Percentiles rank a stretch among this genome's conserved stretches.
Conservation (phyloP, 352 stramenopile species). For the Phytophthora rubi region DNA sequence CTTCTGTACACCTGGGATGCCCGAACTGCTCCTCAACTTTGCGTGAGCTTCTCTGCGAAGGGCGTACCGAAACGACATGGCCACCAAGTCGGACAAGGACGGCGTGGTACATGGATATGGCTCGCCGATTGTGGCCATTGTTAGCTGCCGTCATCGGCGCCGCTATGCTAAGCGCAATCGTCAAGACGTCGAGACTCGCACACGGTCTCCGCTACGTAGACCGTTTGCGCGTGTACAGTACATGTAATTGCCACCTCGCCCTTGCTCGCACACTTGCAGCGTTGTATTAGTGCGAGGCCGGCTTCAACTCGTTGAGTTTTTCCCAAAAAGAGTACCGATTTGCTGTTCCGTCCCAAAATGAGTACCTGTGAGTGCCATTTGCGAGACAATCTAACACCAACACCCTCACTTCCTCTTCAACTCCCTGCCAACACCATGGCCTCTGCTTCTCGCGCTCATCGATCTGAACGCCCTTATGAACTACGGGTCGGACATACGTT, state of each 20-base stretch:
- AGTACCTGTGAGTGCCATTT: too few relatives aligned
- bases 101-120: neutral
- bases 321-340: too few relatives aligned
- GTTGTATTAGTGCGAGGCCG: conserved; percentile 13
- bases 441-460: too few relatives aligned
- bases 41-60: too few relatives aligned
- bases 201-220: neutral
- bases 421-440: too few relatives aligned
- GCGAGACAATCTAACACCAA: too few relatives aligned
- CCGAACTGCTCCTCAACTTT: conserved; percentile 4
- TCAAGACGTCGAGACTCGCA: neutral
- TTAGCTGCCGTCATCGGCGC: neutral
- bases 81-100: conserved; percentile 27
- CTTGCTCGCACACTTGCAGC: conserved; percentile 13
- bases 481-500: too few relatives aligned
- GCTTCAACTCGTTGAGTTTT: conserved; percentile 6
- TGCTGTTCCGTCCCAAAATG: too few relatives aligned
- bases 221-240: neutral
- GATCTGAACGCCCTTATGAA: too few relatives aligned
- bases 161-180: neutral
- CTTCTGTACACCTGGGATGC: conserved; percentile 16
- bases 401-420: too few relatives aligned
- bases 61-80: neutral
- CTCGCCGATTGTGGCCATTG: conserved; percentile 1
- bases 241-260: conserved; percentile 4